These are phyloP conservation scores for Cladorrhinum sp. DNA, from an alignment of 2,329 filamentous ascomycete genomes.

Conservation along the genomic window DNA sequence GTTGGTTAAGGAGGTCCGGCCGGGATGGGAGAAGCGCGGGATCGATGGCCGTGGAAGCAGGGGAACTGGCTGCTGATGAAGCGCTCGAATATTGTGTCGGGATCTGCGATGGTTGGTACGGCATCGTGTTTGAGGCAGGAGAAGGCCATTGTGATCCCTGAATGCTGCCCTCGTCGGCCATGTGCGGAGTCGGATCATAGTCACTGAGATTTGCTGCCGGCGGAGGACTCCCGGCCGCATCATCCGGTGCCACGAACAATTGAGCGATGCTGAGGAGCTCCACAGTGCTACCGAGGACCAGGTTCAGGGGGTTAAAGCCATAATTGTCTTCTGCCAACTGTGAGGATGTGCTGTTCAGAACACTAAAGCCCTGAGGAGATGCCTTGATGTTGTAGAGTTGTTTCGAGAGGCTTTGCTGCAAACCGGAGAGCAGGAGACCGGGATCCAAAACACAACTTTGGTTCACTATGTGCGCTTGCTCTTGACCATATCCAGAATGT, in stretches of 20 bases:
- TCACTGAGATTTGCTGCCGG: not conserved
- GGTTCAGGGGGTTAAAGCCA: slow-evolving; percentile 3
- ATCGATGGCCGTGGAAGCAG: not conserved
- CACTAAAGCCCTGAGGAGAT: not conserved
- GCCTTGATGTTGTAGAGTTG: not conserved
- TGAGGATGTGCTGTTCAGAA: not conserved
- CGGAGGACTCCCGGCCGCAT: not conserved
- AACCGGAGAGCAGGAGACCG: not conserved
- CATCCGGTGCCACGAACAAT: not conserved
- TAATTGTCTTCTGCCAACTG: not conserved
- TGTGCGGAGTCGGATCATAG: not conserved
- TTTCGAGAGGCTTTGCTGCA: slow-evolving; percentile 5
- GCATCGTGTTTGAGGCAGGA: not conserved
- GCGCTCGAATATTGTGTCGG: not conserved
- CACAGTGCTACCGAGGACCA: slow-evolving; percentile 1
- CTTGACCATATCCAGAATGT: not conserved
- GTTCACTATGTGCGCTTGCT: not conserved
- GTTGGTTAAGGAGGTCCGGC: not conserved
- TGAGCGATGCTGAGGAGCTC: slow-evolving; percentile 6
- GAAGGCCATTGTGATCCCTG: slow-evolving; percentile 6
- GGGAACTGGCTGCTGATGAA: slow-evolving; percentile 1
- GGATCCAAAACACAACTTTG: not conserved
- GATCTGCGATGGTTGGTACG: not conserved
- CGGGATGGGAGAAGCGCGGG: not conserved
- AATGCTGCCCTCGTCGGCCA: slow-evolving; percentile 1